A percentile compares a stretch with the other conserved stretches of the same genome.
Conservation (phyloP, 768 basidiomycete genomes). For the Pleurotus cornucopiae region DNA sequence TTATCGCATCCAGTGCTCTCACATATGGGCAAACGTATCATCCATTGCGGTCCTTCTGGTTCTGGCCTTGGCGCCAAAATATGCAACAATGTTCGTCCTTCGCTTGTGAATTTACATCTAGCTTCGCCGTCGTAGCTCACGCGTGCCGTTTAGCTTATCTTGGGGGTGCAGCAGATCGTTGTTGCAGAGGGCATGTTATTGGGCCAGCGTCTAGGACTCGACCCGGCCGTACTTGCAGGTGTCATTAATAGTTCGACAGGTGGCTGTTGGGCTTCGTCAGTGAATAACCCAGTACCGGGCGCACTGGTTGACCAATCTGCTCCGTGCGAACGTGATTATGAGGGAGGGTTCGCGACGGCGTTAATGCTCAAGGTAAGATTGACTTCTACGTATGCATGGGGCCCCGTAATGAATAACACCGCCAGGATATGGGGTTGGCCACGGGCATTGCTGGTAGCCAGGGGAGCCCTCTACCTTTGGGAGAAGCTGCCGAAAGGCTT, state of each 20-base stretch:
- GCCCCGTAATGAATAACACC: slow-evolving; percentile 1
- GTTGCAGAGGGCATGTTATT: slow-evolving; percentile 90
- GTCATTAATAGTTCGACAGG: slow-evolving; percentile 88
- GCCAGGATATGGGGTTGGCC: slow-evolving; percentile 83
- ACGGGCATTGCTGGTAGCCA: slow-evolving; percentile 51
- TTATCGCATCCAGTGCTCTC: slow-evolving; percentile 56
- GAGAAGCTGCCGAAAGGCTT: slow-evolving; percentile 55
- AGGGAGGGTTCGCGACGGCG: slow-evolving; percentile 80
- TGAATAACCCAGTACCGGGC: slow-evolving; percentile 84
- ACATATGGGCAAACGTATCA: slow-evolving; percentile 77
- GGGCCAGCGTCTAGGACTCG: slow-evolving; percentile 76
- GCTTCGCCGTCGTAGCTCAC: not conserved
- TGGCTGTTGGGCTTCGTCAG: slow-evolving; percentile 76
- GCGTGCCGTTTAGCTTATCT: slow-evolving; percentile 37
- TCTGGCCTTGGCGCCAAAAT: slow-evolving; percentile 86
- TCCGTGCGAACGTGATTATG: slow-evolving; percentile 79
- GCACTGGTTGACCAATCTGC: slow-evolving; percentile 69
- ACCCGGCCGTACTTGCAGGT: slow-evolving; percentile 69
- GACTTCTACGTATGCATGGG: slow-evolving; percentile 4
- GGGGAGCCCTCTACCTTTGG: slow-evolving; percentile 58
- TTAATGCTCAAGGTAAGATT: slow-evolving; percentile 75
- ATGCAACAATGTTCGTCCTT: slow-evolving; percentile 70
- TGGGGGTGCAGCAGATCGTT: slow-evolving; percentile 79
- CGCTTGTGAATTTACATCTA: slow-evolving; percentile 2
- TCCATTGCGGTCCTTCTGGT: slow-evolving; percentile 81